Evolutionary conservation across 2,329 filamentous ascomycete species (phyloP), one percentile per base, ranked within the genome.

Genomic region (Xenosphaeropsis pyriputrescens): DNA sequence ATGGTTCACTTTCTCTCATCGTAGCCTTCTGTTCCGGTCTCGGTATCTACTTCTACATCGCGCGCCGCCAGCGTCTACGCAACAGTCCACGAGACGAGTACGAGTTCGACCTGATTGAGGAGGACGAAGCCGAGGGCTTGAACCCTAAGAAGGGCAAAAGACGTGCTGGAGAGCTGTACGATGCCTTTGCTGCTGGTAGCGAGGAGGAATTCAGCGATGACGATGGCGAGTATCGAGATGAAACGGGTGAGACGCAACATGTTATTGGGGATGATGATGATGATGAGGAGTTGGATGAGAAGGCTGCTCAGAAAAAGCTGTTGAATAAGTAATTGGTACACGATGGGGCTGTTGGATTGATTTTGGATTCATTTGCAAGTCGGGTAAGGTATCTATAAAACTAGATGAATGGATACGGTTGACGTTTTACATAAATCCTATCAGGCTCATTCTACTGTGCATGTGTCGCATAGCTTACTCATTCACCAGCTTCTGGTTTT

Each of bases 71-170:
- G 54, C 76, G 81, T 31, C 69, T 85, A 18, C 75, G 75, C 47
- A 85, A 83, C 58, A 75, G 75, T 56, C 70, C 77, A 3, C 75
- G 83, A 36, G 83, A 89, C 50, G 79, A 80, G 54, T 96, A 95
- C 58, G 89, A 95, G 49, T 98, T 98, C 48, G 88, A 94, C 60
- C 79, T 94, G 44, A 70, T 98, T 35, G 80, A 91, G 49, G 81
- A 88, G 39, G 81, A 85, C 15, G 86, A 93, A 48, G 65, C 69
- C 13, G 66, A 77, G 47, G 67, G 69, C 18, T 56, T 75, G 4
- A 64, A 62, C 38, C 54, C 59, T 6, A 45, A 58, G 47, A 67
- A 71, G 46, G 67, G 69, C 48, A 68, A 59, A 56, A 55, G 65
- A 46, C 65, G 85, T 15, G 91, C 85, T 2, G 86, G 89, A 18